Percentiles rank a stretch among this genome's conserved stretches.
phyloP scores from a whole-genome alignment of 1,284 basidiomycete species.

The Rhodotorula sp. region DNA sequence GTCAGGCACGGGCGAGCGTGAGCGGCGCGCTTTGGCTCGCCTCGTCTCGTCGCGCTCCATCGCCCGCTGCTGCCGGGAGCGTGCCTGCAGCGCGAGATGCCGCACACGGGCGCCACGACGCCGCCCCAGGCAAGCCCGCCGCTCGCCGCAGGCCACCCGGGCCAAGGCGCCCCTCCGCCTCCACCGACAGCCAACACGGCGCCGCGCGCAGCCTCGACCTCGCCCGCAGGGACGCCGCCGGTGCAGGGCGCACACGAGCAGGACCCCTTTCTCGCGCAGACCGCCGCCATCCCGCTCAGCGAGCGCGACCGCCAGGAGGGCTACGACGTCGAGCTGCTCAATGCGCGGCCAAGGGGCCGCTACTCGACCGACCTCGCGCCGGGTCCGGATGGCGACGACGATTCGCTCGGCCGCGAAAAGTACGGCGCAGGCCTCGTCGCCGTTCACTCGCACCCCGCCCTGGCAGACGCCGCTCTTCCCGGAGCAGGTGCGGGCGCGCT shows the following conservation, averaged over 20 bases:
- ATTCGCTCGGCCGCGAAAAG: conserved; percentile 10
- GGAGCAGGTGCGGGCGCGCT: not conserved
- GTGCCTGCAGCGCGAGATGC: not conserved
- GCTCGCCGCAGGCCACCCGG: not conserved
- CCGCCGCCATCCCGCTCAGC: conserved; percentile 32
- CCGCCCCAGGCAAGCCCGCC: not conserved
- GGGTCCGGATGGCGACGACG: conserved; percentile 7
- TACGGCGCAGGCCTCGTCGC: conserved; percentile 2
- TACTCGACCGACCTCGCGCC: conserved; percentile 9
- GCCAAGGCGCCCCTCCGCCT: not conserved
- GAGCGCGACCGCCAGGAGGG: conserved; percentile 40
- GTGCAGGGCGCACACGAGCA: not conserved
- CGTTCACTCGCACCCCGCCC: not conserved
- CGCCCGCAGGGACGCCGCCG: not conserved
- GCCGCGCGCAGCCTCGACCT: not conserved
- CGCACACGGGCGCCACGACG: not conserved
- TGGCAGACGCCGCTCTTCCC: not conserved
- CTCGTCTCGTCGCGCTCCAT: no score
- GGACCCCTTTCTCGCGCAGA: conserved; percentile 39
- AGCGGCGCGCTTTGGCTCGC: no score
- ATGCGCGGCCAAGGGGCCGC: conserved; percentile 30
- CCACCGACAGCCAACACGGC: not conserved
- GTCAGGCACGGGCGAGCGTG: no score
- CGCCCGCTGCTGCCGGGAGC: not conserved
- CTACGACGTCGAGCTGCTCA: conserved; percentile 40